Evolutionary conservation across 306 rosid genomes (phyloP).

Genomic region (Vigna mungo): DNA sequence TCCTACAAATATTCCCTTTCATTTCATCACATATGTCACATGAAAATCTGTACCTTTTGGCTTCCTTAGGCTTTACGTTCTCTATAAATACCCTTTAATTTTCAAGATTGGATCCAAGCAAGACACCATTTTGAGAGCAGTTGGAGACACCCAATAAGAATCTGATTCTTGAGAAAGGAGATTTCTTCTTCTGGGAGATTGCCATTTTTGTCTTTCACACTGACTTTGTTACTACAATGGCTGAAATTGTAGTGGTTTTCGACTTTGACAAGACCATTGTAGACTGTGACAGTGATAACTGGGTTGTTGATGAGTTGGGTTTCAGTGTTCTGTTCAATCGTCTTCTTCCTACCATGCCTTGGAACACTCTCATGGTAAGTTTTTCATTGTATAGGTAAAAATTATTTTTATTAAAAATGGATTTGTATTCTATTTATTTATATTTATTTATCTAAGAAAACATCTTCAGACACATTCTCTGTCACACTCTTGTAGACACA

Average conservation of each 20-base stretch:
- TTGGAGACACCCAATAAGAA: not conserved
- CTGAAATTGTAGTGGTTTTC: slow-evolving; percentile 61
- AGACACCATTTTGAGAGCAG: slow-evolving; percentile 31
- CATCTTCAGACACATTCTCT: not conserved
- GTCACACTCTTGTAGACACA: not conserved
- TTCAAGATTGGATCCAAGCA: not conserved
- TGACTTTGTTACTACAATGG: slow-evolving; percentile 48
- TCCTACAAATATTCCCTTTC: slow-evolving; percentile 54
- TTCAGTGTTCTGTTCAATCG: slow-evolving; percentile 62
- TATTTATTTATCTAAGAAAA: not conserved
- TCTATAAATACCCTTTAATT: slow-evolving; percentile 50
- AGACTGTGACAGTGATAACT: slow-evolving; percentile 79
- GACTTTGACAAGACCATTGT: slow-evolving; percentile 85
- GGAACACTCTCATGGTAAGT: slow-evolving; percentile 77
- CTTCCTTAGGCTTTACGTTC: slow-evolving; percentile 2
- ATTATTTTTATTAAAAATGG: too few relatives aligned
- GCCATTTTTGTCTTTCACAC: not conserved
- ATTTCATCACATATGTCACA: not conserved
- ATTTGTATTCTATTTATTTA: not conserved
- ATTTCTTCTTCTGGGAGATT: not conserved
- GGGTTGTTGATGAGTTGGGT: slow-evolving; percentile 79
- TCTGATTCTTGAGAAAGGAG: slow-evolving; percentile 4
- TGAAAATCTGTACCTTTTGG: slow-evolving; percentile 40
- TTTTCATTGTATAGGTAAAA: not conserved
- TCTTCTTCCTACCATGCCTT: slow-evolving; percentile 73